Conservation (phyloP, 164 flowering plant species). For the Tetracentron sinense region DNA sequence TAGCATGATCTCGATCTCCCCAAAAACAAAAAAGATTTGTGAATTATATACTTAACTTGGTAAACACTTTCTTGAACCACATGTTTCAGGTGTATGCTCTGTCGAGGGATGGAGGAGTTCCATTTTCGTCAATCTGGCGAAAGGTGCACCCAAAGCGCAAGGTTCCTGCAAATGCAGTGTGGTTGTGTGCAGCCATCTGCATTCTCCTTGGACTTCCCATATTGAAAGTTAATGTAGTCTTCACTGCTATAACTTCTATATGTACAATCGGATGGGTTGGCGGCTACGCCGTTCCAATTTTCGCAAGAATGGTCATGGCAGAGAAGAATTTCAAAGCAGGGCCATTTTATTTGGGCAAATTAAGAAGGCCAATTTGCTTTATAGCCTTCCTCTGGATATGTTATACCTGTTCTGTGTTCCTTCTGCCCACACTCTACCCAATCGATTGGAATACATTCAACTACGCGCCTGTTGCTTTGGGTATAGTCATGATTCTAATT, state of each 20-base stretch:
- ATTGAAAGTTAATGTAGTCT: constrained; percentile 27
- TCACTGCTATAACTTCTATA: constrained; percentile 28
- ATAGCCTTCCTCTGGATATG: constrained; percentile 32
- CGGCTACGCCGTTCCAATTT: constrained; percentile 30
- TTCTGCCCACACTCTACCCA: constrained; percentile 60
- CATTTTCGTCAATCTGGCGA: constrained; percentile 29
- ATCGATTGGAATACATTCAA: constrained; percentile 32
- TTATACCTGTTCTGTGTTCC: constrained; percentile 36
- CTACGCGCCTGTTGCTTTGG: constrained; percentile 32
- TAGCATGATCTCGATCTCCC: too few species aligned
- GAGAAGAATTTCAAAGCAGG: constrained; percentile 29
- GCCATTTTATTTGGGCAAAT: constrained; percentile 31
- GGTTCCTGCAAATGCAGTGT: constrained; percentile 33
- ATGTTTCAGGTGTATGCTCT: constrained; percentile 36
- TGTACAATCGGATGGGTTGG: constrained; percentile 32
- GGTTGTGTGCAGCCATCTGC: constrained; percentile 27
- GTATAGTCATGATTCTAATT: constrained; percentile 14
- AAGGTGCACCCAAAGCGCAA: constrained; percentile 25
- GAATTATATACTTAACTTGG: not conserved
- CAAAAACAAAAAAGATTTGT: too few species aligned
- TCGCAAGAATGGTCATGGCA: constrained; percentile 28
- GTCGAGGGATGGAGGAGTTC: constrained; percentile 29
- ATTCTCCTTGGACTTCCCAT: constrained; percentile 32
- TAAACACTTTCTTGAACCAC: not conserved
- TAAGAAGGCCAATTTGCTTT: constrained; percentile 30